phyloP scores from a whole-genome alignment of 2,329 filamentous ascomycete species.

The Metarhizium sp. region DNA sequence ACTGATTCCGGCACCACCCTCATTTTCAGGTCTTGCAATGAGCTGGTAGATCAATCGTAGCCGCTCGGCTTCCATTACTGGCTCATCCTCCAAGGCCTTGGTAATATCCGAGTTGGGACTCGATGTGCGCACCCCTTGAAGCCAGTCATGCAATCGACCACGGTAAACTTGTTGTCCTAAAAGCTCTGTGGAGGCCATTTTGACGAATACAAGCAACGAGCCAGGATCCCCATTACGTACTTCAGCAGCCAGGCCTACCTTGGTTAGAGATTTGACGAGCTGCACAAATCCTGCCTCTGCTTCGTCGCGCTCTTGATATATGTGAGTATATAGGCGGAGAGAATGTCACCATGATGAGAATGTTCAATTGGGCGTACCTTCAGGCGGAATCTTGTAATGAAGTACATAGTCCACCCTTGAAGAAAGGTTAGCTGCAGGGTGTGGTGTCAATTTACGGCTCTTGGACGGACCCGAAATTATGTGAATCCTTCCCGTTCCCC shows the following conservation, averaged over 20 bases:
- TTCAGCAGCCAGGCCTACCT: slow-evolving; percentile 77
- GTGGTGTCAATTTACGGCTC: not conserved
- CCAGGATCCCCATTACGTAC: slow-evolving; percentile 70
- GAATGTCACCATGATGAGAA: not conserved
- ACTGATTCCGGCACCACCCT: slow-evolving; percentile 72
- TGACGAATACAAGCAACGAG: slow-evolving; percentile 75
- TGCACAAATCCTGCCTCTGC: slow-evolving; percentile 69
- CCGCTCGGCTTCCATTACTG: slow-evolving; percentile 79
- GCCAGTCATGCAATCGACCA: slow-evolving; percentile 85
- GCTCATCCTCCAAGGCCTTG: slow-evolving; percentile 59
- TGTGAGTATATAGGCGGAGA: not conserved
- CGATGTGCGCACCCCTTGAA: slow-evolving; percentile 73
- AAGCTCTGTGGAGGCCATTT: slow-evolving; percentile 64
- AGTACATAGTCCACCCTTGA: slow-evolving; percentile 79
- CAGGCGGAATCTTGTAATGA: slow-evolving; percentile 61
- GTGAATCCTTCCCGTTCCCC: slow-evolving; percentile 15
- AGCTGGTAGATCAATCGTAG: slow-evolving; percentile 82
- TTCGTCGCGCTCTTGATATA: slow-evolving; percentile 49
- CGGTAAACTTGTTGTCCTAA: slow-evolving; percentile 76
- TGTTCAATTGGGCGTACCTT: slow-evolving; percentile 37
- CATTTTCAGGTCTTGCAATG: slow-evolving; percentile 61
- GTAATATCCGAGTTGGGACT: slow-evolving; percentile 67
- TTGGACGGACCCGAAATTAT: slow-evolving; percentile 31
- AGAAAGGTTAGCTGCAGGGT: slow-evolving; percentile 6
- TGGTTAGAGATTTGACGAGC: slow-evolving; percentile 64